These are phyloP conservation scores for Erigeron philadelphicus DNA, from an alignment of 140 eudicot species.

Conservation along the genomic window DNA sequence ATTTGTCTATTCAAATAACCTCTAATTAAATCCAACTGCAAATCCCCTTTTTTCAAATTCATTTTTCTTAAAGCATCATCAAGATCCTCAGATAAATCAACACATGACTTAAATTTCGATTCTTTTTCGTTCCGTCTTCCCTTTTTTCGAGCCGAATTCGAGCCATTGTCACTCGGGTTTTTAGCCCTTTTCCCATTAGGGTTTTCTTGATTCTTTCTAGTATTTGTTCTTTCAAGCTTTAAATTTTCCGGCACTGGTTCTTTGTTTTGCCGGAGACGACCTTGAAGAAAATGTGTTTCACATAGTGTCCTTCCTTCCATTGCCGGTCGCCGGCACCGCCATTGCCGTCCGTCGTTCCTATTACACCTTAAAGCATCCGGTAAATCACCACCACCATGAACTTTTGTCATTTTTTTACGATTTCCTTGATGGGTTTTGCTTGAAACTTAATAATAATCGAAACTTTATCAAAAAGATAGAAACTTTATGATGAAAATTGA, in stretches of 20 bases:
- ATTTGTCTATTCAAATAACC: slow-evolving; percentile 62
- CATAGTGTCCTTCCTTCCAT: slow-evolving; percentile 64
- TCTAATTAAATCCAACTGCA: slow-evolving; percentile 74
- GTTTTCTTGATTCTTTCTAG: slow-evolving; percentile 23
- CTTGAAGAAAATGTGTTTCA: slow-evolving; percentile 71
- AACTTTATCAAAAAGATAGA: neutral
- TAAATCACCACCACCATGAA: slow-evolving; percentile 29
- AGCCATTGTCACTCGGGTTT: slow-evolving; percentile 5
- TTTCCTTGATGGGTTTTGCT: slow-evolving; percentile 14
- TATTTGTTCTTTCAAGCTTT: slow-evolving; percentile 51
- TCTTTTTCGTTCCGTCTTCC: slow-evolving; percentile 23
- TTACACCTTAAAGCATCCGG: slow-evolving; percentile 62
- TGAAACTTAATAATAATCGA: neutral
- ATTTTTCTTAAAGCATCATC: slow-evolving; percentile 72
- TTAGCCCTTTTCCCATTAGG: slow-evolving; percentile 23
- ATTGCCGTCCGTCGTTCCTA: slow-evolving; percentile 79
- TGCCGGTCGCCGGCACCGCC: slow-evolving; percentile 83
- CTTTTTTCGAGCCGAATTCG: slow-evolving; percentile 20
- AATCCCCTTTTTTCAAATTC: slow-evolving; percentile 74
- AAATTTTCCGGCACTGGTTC: slow-evolving; percentile 69
- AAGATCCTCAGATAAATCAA: slow-evolving; percentile 53
- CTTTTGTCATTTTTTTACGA: slow-evolving; percentile 34
- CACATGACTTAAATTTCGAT: slow-evolving; percentile 30
- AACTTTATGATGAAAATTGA: neutral
- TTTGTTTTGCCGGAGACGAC: slow-evolving; percentile 60